Percentiles rank a stretch among this genome's conserved stretches.
These are phyloP conservation scores for Emergomyces pasteurianus DNA, from an alignment of 2,329 filamentous ascomycete species.

Conservation along the genomic window DNA sequence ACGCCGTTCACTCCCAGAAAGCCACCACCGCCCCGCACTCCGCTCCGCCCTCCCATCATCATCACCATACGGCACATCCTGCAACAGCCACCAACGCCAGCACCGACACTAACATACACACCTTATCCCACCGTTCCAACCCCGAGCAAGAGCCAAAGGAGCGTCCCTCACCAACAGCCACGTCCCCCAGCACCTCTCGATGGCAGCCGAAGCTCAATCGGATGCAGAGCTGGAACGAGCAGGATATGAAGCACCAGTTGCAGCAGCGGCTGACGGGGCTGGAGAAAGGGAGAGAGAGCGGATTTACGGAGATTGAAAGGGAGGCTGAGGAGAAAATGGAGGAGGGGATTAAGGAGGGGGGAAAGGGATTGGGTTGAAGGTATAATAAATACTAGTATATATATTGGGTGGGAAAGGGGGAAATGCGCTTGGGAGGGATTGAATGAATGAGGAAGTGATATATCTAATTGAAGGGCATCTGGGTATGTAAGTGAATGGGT, in stretches of 20 bases:
- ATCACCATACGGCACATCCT: not conserved
- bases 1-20: not conserved
- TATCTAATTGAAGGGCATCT: not conserved
- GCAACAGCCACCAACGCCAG: not conserved
- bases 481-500: not conserved
- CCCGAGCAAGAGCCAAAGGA: not conserved
- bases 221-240: slow-evolving; percentile 25
- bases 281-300: slow-evolving; percentile 37
- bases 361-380: not conserved
- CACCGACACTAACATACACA: not conserved
- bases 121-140: not conserved
- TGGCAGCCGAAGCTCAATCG: slow-evolving; percentile 22
- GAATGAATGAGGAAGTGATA: not conserved
- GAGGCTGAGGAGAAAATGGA: slow-evolving; percentile 7
- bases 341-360: not conserved
- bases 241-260: slow-evolving; percentile 48
- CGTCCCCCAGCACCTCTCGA: not conserved
- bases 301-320: slow-evolving; percentile 47
- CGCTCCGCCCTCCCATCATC: not conserved
- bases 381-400: too few relatives aligned
- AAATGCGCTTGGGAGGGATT: too few relatives aligned
- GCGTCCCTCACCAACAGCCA: not conserved
- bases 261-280: slow-evolving; percentile 29
- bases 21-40: not conserved
- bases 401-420: not conserved